Base-by-base conservation (phyloP, 2,329 filamentous ascomycete species). In the Gaeumannomyces tritici region DNA sequence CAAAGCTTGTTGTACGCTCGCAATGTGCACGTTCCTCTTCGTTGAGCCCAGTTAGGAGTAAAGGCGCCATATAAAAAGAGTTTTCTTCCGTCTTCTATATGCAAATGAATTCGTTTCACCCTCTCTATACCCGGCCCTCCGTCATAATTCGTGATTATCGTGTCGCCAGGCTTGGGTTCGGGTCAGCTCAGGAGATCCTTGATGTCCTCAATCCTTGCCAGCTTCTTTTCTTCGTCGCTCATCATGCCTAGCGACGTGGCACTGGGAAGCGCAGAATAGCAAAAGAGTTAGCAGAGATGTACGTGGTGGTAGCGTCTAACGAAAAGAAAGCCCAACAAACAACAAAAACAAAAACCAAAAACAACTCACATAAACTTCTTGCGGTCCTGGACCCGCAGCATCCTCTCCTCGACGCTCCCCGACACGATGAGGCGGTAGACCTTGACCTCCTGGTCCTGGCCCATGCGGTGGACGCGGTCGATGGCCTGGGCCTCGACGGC, bases 401-500 rank as follows among this genome's bases (percentile, higher is more conserved):
- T 99, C 73, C 93, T 87, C 74, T 95, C 90, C 78, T 99, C 95
- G 54, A 99, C 96, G 66, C 91, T 97, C 58, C 88, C 86, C 74
- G 89, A 89, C 1, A 96, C 90, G 63, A 99, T 89, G 70, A 98
- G 98, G 31, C 95, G 81, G 68, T 88, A 88, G 0, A 99, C 93
- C 62, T 86, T 85, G 2, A 99, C 95, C 69, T 93, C 90, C 21
- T 86, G 83, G 60, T 89, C 87, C 74, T 99, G 95, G 0, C 95
- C 95, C 90, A 99, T 97, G 11, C 95, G 86, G 77, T 99, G 95
- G 42, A 99, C 92, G 1, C 95, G 90, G 77, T 99, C 95, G 70
- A 99, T 98, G 11, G 95, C 95, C 75, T 99, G 95, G 6, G 93
- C 91, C 75, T 99, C 95, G 15, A 98, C 88, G 0, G 95, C 93